Evolutionary conservation across 2,329 filamentous ascomycete species (phyloP).

Genomic region (Metarhizium album): DNA sequence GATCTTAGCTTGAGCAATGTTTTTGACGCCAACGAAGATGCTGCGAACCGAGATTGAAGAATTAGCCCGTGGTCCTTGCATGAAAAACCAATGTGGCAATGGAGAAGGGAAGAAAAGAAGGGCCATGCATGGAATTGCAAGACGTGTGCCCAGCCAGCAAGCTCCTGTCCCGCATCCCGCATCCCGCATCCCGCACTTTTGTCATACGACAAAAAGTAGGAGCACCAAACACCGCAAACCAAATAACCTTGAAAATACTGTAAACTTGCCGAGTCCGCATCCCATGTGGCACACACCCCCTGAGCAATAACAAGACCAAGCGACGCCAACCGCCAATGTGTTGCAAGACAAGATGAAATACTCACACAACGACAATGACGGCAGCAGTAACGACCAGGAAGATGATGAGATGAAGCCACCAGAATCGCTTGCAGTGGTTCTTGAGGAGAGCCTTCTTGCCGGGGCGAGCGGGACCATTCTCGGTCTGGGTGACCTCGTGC

Average conservation of each 20-base stretch:
- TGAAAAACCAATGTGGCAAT: not conserved
- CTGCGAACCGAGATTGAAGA: constrained; percentile 22
- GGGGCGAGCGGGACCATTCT: constrained; percentile 18
- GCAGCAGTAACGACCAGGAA: constrained; percentile 40
- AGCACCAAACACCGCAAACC: no score
- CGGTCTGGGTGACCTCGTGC: constrained; percentile 23
- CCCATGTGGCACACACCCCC: not conserved
- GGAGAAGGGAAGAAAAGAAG: not conserved
- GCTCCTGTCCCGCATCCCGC: no score
- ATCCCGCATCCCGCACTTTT: no score
- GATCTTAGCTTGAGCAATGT: constrained; percentile 45
- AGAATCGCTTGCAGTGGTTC: constrained; percentile 43
- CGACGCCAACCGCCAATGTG: not conserved
- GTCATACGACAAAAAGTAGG: no score
- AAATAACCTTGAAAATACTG: no score
- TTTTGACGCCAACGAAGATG: constrained; percentile 45
- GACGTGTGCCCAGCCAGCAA: no score
- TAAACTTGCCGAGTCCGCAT: not conserved
- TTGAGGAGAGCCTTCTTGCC: constrained; percentile 28
- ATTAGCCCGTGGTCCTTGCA: not conserved
- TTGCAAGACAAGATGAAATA: constrained; percentile 11
- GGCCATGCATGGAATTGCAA: not conserved
- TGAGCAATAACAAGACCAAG: not conserved
- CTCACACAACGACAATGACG: constrained; percentile 50
- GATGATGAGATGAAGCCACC: constrained; percentile 49